These are phyloP conservation scores for Aureobasidium sp. DNA, from an alignment of 2,329 filamentous ascomycete species.

Conservation along the genomic window DNA sequence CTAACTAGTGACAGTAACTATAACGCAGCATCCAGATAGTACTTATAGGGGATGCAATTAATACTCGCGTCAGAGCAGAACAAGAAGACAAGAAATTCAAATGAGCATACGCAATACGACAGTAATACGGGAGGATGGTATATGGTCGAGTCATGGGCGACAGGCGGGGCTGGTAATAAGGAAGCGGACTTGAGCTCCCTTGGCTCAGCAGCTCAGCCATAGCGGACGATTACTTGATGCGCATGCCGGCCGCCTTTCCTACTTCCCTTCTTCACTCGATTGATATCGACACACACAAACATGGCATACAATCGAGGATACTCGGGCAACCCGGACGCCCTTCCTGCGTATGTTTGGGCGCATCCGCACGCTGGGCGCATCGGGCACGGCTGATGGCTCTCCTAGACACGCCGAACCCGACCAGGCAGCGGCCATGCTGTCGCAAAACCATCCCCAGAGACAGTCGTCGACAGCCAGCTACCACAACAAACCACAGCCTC, in stretches of 20 bases:
- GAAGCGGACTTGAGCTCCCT: neutral
- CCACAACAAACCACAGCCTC: slow-evolving; percentile 37
- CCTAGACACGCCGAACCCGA: slow-evolving; percentile 67
- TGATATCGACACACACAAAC: slow-evolving; percentile 19
- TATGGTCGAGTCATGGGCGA: neutral
- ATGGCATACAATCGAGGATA: slow-evolving; percentile 95
- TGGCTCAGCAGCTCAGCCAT: slow-evolving; percentile 3
- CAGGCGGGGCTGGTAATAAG: neutral
- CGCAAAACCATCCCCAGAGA: slow-evolving; percentile 19
- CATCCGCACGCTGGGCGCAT: neutral
- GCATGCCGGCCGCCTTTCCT: neutral
- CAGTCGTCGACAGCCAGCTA: slow-evolving; percentile 28
- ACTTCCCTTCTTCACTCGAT: neutral
- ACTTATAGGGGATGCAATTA: neutral
- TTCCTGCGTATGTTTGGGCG: slow-evolving; percentile 63
- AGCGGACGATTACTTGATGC: slow-evolving; percentile 5
- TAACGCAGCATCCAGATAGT: neutral
- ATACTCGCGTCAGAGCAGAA: neutral
- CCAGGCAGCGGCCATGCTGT: slow-evolving; percentile 37
- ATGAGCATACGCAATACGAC: neutral
- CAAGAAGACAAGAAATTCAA: neutral
- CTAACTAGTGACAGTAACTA: neutral
- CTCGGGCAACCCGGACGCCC: slow-evolving; percentile 70
- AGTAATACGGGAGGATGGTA: neutral
- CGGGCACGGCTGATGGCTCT: neutral